These are phyloP conservation scores for Cladophialophora chaetospira DNA, from an alignment of 2,329 filamentous ascomycete species.

Conservation along the genomic window DNA sequence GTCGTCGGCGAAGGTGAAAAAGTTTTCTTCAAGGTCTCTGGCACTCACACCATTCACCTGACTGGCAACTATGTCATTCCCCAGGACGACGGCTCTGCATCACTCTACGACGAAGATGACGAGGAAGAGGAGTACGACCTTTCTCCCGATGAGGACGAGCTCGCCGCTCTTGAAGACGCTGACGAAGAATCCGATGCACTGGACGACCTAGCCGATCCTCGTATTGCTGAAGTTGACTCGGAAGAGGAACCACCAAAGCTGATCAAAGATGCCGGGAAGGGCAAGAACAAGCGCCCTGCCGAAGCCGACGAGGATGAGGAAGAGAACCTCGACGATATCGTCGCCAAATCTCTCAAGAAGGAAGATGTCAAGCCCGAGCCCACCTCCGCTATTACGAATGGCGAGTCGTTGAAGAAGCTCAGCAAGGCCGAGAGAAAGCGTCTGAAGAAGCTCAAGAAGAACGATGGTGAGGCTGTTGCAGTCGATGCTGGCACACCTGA, in stretches of 20 bases:
- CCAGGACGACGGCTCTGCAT: constrained; percentile 54
- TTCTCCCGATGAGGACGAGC: constrained; percentile 75
- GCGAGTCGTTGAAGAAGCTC: constrained; percentile 66
- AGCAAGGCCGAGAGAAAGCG: constrained; percentile 99
- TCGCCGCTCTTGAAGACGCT: constrained; percentile 55
- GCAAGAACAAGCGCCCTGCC: constrained; percentile 93
- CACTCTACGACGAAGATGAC: constrained; percentile 53
- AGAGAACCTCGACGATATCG: constrained; percentile 73
- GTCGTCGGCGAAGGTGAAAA: constrained; percentile 85
- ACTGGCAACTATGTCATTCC: constrained; percentile 93
- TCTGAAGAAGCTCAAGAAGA: constrained; percentile 97
- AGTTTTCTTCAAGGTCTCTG: constrained; percentile 88
- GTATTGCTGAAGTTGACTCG: constrained; percentile 81
- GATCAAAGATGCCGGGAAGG: constrained; percentile 49
- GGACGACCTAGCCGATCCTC: constrained; percentile 74
- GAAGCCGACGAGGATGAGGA: constrained; percentile 63
- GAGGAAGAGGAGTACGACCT: constrained; percentile 75
- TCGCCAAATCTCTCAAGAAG: constrained; percentile 68
- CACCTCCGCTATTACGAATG: constrained; percentile 44
- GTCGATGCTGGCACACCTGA: constrained; percentile 49
- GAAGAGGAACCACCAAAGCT: constrained; percentile 68
- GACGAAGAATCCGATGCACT: constrained; percentile 74
- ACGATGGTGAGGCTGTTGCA: constrained; percentile 80
- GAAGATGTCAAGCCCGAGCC: constrained; percentile 40
- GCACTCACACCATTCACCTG: constrained; percentile 86